These are phyloP conservation scores for Polyporus tsugae DNA, from an alignment of 1,284 basidiomycete genomes.

Conservation along the genomic window DNA sequence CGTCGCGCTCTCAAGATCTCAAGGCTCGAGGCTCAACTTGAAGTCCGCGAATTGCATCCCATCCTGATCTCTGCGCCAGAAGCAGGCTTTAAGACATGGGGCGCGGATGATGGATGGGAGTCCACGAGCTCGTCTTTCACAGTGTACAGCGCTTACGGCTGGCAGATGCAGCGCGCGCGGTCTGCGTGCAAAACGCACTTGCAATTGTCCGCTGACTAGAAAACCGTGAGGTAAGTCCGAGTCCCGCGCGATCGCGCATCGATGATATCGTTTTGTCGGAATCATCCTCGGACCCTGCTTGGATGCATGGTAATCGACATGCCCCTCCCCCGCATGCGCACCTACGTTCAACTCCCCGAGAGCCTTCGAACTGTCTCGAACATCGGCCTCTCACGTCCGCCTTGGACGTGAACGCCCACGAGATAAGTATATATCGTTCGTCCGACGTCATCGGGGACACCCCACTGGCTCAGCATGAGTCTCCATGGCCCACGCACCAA, in stretches of 20 bases:
- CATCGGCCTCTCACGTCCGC: neutral
- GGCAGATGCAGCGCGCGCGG: neutral
- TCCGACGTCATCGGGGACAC: constrained; percentile 2
- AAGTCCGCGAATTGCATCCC: constrained; percentile 3
- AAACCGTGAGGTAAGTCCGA: neutral
- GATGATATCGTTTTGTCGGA: neutral
- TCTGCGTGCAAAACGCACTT: neutral
- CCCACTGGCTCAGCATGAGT: too few species aligned
- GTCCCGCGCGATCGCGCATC: too few species aligned
- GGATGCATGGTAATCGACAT: too few species aligned
- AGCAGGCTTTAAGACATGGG: neutral
- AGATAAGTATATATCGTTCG: neutral
- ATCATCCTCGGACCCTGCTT: neutral
- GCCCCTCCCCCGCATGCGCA: too few species aligned
- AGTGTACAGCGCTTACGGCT: too few species aligned
- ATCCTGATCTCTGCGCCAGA: neutral
- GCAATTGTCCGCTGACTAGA: neutral
- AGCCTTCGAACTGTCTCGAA: too few species aligned
- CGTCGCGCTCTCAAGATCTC: neutral
- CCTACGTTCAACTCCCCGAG: too few species aligned
- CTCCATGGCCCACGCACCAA: too few species aligned
- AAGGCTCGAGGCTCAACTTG: too few species aligned
- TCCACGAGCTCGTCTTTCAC: neutral
- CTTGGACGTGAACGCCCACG: neutral
- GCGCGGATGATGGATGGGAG: neutral